Conservation (phyloP, 2,329 filamentous ascomycete species). For the Dendryphion nanum region DNA sequence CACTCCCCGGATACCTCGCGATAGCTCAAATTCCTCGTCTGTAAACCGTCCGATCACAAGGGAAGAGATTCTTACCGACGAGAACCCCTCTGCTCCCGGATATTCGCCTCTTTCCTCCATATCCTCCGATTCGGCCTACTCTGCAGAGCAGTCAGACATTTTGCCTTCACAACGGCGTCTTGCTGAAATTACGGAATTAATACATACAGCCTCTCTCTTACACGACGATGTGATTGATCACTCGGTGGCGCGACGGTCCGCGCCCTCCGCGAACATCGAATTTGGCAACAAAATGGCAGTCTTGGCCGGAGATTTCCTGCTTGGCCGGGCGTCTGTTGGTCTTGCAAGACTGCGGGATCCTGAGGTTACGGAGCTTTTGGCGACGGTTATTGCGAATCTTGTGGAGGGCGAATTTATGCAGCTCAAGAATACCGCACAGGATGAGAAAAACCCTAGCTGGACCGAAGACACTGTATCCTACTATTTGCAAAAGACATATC, state of each 20-base stretch:
- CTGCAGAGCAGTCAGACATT: slow-evolving; percentile 61
- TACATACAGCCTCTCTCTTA: slow-evolving; percentile 92
- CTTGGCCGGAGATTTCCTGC: slow-evolving; percentile 90
- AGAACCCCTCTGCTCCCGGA: slow-evolving; percentile 67
- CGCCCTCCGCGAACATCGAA: slow-evolving; percentile 85
- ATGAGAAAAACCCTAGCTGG: slow-evolving; percentile 81
- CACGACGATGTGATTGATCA: slow-evolving; percentile 99
- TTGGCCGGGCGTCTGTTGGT: slow-evolving; percentile 90
- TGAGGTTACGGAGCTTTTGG: slow-evolving; percentile 90
- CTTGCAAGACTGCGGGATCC: slow-evolving; percentile 86
- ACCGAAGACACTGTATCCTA: slow-evolving; percentile 88
- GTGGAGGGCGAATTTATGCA: slow-evolving; percentile 99
- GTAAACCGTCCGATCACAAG: slow-evolving; percentile 63
- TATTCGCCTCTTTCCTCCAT: slow-evolving; percentile 54
- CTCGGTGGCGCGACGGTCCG: slow-evolving; percentile 78
- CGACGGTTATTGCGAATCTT: slow-evolving; percentile 94
- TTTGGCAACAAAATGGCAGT: slow-evolving; percentile 99
- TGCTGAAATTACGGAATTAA: slow-evolving; percentile 95
- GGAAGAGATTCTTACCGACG: slow-evolving; percentile 67
- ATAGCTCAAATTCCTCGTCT: slow-evolving; percentile 16
- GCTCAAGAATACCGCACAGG: slow-evolving; percentile 88
- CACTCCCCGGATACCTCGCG: slow-evolving; percentile 57
- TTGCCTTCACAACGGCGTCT: slow-evolving; percentile 89
- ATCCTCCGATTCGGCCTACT: slow-evolving; percentile 46
- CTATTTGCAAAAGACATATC: slow-evolving; percentile 96